Percentiles rank a stretch among this genome's conserved stretches.
These are phyloP conservation scores for Hirsutella thompsonii DNA, from an alignment of 2,329 filamentous ascomycete species.

Conservation along the genomic window DNA sequence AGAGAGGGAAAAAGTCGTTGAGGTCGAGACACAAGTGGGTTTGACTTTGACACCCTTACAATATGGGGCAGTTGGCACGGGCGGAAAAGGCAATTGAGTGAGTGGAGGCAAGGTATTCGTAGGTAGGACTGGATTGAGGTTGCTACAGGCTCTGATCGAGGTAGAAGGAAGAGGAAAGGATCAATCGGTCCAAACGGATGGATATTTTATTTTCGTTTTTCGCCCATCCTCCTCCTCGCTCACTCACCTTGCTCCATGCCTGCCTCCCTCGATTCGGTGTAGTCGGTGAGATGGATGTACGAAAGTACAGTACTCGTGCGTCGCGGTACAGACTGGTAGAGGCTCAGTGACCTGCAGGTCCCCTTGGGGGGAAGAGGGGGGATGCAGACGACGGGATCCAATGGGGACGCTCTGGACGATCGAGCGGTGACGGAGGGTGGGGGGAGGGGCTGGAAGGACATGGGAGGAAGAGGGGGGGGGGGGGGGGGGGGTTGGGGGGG, in stretches of 20 bases:
- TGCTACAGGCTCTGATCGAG: no score
- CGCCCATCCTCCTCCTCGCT: background rate
- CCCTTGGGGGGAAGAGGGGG: background rate
- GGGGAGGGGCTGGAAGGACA: background rate
- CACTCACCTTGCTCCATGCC: background rate
- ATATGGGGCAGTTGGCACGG: no score
- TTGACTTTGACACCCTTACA: no score
- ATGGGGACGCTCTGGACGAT: constrained; percentile 1
- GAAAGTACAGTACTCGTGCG: background rate
- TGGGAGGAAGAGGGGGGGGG: background rate
- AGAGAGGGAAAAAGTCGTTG: no score
- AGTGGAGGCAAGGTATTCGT: no score
- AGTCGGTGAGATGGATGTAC: constrained; percentile 8
- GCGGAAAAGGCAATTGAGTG: no score
- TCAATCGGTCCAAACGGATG: background rate
- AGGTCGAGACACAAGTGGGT: no score
- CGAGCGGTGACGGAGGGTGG: constrained; percentile 4
- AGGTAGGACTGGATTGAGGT: no score
- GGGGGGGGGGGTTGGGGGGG: background rate
- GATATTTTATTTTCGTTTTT: background rate
- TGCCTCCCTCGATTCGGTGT: constrained; percentile 6
- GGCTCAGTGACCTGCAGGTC: background rate
- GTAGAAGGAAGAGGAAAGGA: no score
- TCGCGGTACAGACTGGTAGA: background rate
- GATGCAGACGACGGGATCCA: background rate